These are phyloP conservation scores for Daldinia vernicosa DNA, from an alignment of 495 filamentous ascomycete genomes.

Conservation along the genomic window DNA sequence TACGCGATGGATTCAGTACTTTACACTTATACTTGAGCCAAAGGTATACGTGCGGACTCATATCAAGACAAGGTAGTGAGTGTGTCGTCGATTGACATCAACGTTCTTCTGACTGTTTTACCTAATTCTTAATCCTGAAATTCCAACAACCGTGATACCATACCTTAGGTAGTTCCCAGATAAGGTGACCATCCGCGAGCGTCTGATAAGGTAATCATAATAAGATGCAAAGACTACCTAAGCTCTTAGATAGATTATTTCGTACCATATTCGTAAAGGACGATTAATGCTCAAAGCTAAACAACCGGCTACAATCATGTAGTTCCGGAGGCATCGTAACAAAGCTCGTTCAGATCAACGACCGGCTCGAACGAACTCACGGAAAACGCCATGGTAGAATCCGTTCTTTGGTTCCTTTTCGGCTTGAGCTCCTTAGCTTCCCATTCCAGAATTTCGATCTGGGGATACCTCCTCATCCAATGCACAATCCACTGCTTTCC, in stretches of 20 bases:
- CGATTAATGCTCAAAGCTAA: neutral
- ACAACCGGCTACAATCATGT: neutral
- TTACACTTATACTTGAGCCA: neutral
- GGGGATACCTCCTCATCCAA: constrained; percentile 35
- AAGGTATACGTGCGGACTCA: neutral
- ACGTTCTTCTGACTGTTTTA: neutral
- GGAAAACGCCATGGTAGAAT: constrained; percentile 4
- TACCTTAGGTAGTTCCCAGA: neutral
- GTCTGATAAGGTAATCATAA: too few species aligned
- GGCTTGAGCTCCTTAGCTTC: constrained; percentile 18
- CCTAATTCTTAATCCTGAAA: neutral
- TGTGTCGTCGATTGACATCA: neutral
- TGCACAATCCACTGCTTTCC: constrained; percentile 39
- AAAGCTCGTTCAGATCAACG: constrained; percentile 3
- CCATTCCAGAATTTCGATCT: constrained; percentile 31
- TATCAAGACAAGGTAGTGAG: neutral
- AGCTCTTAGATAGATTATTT: neutral
- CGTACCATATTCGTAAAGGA: neutral
- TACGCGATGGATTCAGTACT: neutral
- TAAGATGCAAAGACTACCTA: too few species aligned
- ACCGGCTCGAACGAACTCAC: constrained; percentile 14
- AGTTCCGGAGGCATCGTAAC: neutral
- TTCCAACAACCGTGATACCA: neutral
- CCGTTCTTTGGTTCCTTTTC: neutral
- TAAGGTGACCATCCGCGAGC: neutral